These are phyloP conservation scores for Dryas octopetala DNA, from an alignment of 306 rosid genomes.

Conservation along the genomic window DNA sequence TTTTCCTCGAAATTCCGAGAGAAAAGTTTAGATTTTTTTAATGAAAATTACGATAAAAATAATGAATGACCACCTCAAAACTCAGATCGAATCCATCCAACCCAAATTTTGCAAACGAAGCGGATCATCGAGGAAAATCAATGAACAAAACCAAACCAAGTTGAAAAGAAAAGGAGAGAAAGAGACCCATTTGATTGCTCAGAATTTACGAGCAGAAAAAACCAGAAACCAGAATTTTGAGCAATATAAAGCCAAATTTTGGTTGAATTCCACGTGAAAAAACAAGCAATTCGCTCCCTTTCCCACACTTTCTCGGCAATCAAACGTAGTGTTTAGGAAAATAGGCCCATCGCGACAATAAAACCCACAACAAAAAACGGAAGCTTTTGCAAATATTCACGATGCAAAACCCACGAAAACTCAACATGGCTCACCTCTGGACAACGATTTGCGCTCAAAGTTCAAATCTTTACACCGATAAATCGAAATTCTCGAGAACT, in stretches of 20 bases:
- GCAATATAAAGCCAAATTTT: background rate
- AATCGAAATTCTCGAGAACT: slow-evolving; percentile 39
- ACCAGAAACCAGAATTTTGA: slow-evolving; percentile 15
- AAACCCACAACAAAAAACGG: slow-evolving; percentile 30
- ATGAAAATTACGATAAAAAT: slow-evolving; percentile 1
- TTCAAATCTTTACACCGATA: slow-evolving; percentile 29
- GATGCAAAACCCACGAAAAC: slow-evolving; percentile 33
- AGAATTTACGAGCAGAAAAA: slow-evolving; percentile 14
- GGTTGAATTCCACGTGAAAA: slow-evolving; percentile 13
- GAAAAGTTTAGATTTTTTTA: background rate
- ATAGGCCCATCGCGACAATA: slow-evolving; percentile 31
- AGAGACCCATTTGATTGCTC: slow-evolving; percentile 15
- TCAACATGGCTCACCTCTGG: slow-evolving; percentile 51
- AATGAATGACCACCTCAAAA: slow-evolving; percentile 14
- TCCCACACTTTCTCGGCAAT: slow-evolving; percentile 21
- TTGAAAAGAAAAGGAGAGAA: slow-evolving; percentile 5
- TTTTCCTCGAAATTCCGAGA: slow-evolving; percentile 2
- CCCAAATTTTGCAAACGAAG: slow-evolving; percentile 19
- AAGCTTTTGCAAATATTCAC: slow-evolving; percentile 23
- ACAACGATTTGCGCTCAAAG: slow-evolving; percentile 30
- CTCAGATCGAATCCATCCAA: slow-evolving; percentile 48
- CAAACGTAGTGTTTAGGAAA: slow-evolving; percentile 19
- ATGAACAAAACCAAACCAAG: slow-evolving; percentile 6
- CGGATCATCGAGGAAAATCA: slow-evolving; percentile 14
- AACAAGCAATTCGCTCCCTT: slow-evolving; percentile 8